Conservation (phyloP, 345 rosid genomes). For the Diplotaxis tenuifolia region DNA sequence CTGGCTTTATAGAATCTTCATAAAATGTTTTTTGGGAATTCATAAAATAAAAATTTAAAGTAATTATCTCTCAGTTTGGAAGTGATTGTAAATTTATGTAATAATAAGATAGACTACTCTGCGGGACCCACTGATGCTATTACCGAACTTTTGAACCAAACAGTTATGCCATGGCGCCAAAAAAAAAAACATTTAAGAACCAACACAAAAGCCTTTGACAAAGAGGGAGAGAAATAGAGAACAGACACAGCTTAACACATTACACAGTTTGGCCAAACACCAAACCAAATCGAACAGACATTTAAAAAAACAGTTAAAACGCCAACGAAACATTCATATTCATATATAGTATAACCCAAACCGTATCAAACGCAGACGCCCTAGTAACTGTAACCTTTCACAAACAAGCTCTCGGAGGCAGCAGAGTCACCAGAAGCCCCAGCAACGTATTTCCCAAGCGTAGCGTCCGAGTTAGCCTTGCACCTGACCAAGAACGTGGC, state of each 20-base stretch:
- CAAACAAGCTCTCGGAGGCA: conserved; percentile 85
- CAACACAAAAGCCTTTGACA: neutral
- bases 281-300: conserved; percentile 12
- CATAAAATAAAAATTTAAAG: too few relatives aligned
- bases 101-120: neutral
- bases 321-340: conserved; percentile 8
- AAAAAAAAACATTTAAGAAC: neutral
- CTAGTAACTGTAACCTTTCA: conserved; percentile 82
- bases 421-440: conserved; percentile 50
- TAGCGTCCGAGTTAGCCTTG: conserved; percentile 84
- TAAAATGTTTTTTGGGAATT: too few relatives aligned
- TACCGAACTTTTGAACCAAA: conserved; percentile 33
- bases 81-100: neutral
- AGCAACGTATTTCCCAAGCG: conserved; percentile 65
- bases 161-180: conserved; percentile 34
- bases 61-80: neutral
- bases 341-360: conserved; percentile 5
- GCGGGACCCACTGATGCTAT: conserved; percentile 15
- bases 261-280: conserved; percentile 15
- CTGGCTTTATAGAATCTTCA: too few relatives aligned
- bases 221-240: neutral
- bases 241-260: neutral
- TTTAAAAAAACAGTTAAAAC: conserved; percentile 15
- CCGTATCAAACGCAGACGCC: neutral
- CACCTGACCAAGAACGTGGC: conserved; percentile 68